Evolutionary conservation across 202 grass and related monocot genomes (phyloP), one percentile per base, ranked within the genome.

Genomic region (Zizania palustris): DNA sequence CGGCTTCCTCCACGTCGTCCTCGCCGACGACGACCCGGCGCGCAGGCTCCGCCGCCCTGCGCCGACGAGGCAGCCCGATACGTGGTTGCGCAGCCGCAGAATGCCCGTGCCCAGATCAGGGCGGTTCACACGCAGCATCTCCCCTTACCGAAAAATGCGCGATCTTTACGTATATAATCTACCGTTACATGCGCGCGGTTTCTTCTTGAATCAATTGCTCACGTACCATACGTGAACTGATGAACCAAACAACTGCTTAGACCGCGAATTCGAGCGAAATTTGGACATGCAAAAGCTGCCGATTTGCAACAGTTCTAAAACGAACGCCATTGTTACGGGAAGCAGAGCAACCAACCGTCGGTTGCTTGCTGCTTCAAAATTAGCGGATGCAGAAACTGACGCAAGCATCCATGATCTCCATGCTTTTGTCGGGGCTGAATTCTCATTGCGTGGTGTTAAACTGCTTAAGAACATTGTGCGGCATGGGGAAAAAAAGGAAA

Each of bases 1-100:
- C 0, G 92, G 92, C 34, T 87, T 96, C 85, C 69, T 76, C 89
- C 92, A 91, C 55, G 38, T 45, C 55, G 38, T 45, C 39, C n/a
- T 67, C 35, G 71, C 4, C 11, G 81, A 50, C 45, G 43, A 6
- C 13, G 22, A 3, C 45, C 35, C 67, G 1, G 4, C 12, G 7
- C 43, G 60, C 6, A 67, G 4, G 20, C 53, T 19, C 9, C 53
- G 71, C 42, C 42, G 5, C 50, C 8, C 21, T 8, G 28, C 49
- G 51, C n/a, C 15, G 55, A 5, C 64, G 57, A 69, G 37, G 64
- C 35, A 60, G 2, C 20, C 65, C 0, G 59, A 41, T 1, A 82
- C 7, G 14, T 58, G 66, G 11, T 39, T 44, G 67, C 67, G 65
- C 6, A 56, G 65, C 83, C 80, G 21, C 73, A 75, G 46, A 76